Base-by-base conservation (phyloP, 2,329 filamentous ascomycete genomes). In the Monosporascus sp. region DNA sequence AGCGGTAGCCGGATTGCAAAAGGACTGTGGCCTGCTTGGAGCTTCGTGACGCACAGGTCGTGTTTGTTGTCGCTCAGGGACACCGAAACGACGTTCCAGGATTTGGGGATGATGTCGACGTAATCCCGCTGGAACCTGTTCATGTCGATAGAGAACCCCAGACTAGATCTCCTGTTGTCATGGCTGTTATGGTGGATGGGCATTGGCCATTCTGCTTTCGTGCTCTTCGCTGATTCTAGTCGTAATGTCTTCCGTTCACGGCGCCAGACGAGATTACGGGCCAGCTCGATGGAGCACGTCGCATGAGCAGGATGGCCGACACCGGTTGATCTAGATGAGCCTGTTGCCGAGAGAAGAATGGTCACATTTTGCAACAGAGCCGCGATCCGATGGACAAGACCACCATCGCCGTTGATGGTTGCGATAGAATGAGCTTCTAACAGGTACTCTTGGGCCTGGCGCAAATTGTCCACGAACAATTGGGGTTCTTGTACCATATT, bases 1-100 rank as follows among this genome's bases (percentile, higher is more conserved):
- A 99, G 81, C 0, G 94, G 94, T 22, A 99, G 77, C 6, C 92
- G 86, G 49, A 99, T 76, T 50, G 96, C 84, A 64, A 99, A 95
- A 0, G 94, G 94, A 26, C 82, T 84, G 49, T 88, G 82, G 1
- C 84, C 85, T 9, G 85, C 79, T 58, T 90, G 85, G 36, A 96
- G 84, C 63, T 91, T 91, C n/a, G 90, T 92, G 57, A 97, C 86
- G 61, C 90, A 91, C 5, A 99, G 81, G 66, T 97, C 94, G 52
- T 90, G 88, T 40, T 80, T 82, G 60, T 86, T 87, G 51, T 96
- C 89, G 64, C 88, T 94, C 17, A 99, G 72, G 0, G 88, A 88
- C 45, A 99, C 75, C 0, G 92, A 97, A 9, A 99, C 76, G 1
- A 92, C 88, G 47, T 85, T 91, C 94, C 94, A 99, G 7, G 80